Evolutionary conservation across 305 asterid species (phyloP).

Genomic region (Solanum chacoense): DNA sequence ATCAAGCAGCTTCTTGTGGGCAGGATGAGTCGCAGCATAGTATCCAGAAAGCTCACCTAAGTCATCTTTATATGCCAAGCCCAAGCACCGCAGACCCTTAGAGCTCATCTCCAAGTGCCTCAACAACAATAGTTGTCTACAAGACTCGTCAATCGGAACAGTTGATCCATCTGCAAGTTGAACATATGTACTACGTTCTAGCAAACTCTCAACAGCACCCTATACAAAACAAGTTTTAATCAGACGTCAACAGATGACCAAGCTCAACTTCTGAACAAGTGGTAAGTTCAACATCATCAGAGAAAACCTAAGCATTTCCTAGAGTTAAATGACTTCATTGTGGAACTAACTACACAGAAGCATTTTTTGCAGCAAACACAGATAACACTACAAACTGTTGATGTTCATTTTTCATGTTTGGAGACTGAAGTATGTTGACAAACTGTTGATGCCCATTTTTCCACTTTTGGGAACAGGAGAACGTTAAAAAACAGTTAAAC

Average conservation of each 20-base stretch:
- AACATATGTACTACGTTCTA: constrained; percentile 62
- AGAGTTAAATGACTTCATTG: not conserved
- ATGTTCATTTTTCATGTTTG: not conserved
- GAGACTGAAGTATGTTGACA: not conserved
- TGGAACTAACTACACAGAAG: not conserved
- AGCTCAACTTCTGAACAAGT: not conserved
- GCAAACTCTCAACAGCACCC: constrained; percentile 94
- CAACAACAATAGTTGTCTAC: constrained; percentile 36
- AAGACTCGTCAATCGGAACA: constrained; percentile 50
- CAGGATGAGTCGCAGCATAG: constrained; percentile 49
- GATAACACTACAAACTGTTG: not conserved
- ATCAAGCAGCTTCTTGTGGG: constrained; percentile 70
- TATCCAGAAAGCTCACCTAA: constrained; percentile 69
- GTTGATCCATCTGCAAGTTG: constrained; percentile 71
- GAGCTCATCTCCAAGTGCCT: constrained; percentile 71
- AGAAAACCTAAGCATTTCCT: not conserved
- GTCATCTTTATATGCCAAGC: constrained; percentile 75
- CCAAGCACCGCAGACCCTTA: constrained; percentile 77
- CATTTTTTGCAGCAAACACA: not conserved
- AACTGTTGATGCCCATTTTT: not conserved
- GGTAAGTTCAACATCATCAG: not conserved
- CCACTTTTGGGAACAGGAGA: not conserved
- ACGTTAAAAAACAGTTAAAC: not conserved
- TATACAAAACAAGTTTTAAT: constrained; percentile 11
- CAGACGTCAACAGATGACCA: not conserved